These are phyloP conservation scores for Beauveria pseudobassiana DNA, from an alignment of 2,329 filamentous ascomycete genomes.

Conservation along the genomic window DNA sequence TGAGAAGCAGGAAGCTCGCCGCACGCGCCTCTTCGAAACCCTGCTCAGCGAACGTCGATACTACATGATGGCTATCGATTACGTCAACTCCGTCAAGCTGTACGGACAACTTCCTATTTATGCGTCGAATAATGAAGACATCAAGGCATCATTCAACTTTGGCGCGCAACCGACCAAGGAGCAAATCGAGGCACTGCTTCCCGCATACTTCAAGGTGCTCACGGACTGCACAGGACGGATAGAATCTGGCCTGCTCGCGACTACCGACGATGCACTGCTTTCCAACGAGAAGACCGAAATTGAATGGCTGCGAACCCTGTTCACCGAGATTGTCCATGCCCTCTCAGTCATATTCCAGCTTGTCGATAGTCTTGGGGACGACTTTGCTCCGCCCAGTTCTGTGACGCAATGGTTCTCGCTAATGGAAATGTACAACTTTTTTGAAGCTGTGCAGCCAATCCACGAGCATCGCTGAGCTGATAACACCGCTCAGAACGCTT, in stretches of 20 bases:
- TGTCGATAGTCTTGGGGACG: slow-evolving; percentile 49
- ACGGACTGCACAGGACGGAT: slow-evolving; percentile 42
- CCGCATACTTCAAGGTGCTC: slow-evolving; percentile 41
- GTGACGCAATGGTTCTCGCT: slow-evolving; percentile 69
- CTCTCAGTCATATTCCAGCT: slow-evolving; percentile 68
- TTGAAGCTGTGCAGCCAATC: slow-evolving; percentile 50
- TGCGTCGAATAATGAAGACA: slow-evolving; percentile 18
- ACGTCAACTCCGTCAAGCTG: slow-evolving; percentile 40
- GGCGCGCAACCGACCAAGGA: slow-evolving; percentile 22
- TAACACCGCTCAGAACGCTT: slow-evolving; percentile 60
- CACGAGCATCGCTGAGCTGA: slow-evolving; percentile 40
- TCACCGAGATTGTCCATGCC: slow-evolving; percentile 66
- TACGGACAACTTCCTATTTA: slow-evolving; percentile 33
- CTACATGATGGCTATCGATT: slow-evolving; percentile 57
- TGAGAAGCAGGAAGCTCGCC: slow-evolving; percentile 53
- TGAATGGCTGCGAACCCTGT: slow-evolving; percentile 53
- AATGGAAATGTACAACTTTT: slow-evolving; percentile 60
- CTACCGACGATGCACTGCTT: slow-evolving; percentile 41
- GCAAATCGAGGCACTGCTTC: slow-evolving; percentile 37
- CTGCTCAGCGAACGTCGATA: slow-evolving; percentile 67
- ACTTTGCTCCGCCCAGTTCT: slow-evolving; percentile 49
- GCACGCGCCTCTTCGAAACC: slow-evolving; percentile 59
- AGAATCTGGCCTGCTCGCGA: slow-evolving; percentile 40
- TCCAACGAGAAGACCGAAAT: slow-evolving; percentile 46
- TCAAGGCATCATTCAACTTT: slow-evolving; percentile 25